phyloP scores from a whole-genome alignment of 1,284 basidiomycete genomes.

The Psilocybe mexicana region DNA sequence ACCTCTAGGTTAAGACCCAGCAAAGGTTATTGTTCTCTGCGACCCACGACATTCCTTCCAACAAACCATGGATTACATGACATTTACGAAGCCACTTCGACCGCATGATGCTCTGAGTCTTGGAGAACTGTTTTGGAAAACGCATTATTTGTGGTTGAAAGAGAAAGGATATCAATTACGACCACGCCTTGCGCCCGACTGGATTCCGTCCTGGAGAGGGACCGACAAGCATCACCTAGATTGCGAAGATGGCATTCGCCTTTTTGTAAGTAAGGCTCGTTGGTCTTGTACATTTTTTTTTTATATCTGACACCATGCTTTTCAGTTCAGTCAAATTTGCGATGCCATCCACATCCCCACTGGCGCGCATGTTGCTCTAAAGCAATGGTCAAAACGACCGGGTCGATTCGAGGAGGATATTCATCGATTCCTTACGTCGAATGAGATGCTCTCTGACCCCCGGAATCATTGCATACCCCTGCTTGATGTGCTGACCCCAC shows the following conservation, averaged over 20 bases:
- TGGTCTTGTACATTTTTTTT: neutral
- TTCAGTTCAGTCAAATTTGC: slow-evolving; percentile 6
- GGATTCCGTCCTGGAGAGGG: slow-evolving; percentile 36
- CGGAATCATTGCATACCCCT: slow-evolving; percentile 38
- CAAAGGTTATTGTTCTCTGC: no score
- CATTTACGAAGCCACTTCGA: no score
- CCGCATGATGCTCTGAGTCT: no score
- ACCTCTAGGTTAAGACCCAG: no score
- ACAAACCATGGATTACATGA: no score
- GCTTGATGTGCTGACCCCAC: slow-evolving; percentile 31
- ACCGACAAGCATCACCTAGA: neutral
- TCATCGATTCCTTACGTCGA: slow-evolving; percentile 15
- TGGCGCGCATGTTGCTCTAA: slow-evolving; percentile 11
- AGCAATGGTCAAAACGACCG: neutral
- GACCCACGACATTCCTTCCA: no score
- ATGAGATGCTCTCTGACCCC: slow-evolving; percentile 23
- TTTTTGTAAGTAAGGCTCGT: no score
- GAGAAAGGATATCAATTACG: slow-evolving; percentile 37
- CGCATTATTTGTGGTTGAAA: slow-evolving; percentile 24
- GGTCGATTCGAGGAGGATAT: slow-evolving; percentile 12
- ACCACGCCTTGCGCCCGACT: slow-evolving; percentile 35
- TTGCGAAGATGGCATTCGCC: slow-evolving; percentile 5
- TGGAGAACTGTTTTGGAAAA: slow-evolving; percentile 1
- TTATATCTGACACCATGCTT: neutral
- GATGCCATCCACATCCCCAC: slow-evolving; percentile 16